A percentile compares a stretch with the other conserved stretches of the same genome.
Evolutionary conservation across 2,329 filamentous ascomycete species (phyloP).

Genomic region (Fusarium sp.): DNA sequence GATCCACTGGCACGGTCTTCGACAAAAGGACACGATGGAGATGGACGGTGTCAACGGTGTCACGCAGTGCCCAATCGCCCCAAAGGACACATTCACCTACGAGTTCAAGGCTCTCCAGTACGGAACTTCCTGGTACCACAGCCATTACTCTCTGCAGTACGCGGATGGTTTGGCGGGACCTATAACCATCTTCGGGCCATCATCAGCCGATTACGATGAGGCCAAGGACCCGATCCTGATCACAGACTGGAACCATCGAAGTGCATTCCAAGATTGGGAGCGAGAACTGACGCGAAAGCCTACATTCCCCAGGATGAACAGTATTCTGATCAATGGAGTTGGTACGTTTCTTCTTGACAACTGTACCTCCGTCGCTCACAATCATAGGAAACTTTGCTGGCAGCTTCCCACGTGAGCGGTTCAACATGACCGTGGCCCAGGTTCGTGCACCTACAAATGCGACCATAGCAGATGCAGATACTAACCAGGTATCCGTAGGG

Average conservation of each 20-base stretch:
- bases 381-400: background rate
- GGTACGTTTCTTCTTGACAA: background rate
- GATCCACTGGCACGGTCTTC: conserved; percentile 22
- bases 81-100: conserved; percentile 15
- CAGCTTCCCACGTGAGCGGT: background rate
- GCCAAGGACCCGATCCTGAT: conserved; percentile 4
- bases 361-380: background rate
- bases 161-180: conserved; percentile 35
- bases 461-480: background rate
- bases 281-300: background rate
- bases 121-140: conserved; percentile 35
- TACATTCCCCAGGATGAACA: conserved; percentile 6
- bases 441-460: background rate
- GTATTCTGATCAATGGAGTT: background rate
- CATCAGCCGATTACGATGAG: conserved; percentile 10
- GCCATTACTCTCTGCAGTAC: conserved; percentile 36
- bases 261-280: conserved; percentile 13
- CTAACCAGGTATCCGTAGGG: background rate
- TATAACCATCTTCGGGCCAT: conserved; percentile 29
- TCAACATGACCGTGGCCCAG: background rate
- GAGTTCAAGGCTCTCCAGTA: conserved; percentile 28
- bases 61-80: conserved; percentile 22
- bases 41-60: conserved; percentile 13
- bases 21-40: conserved; percentile 14
- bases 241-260: conserved; percentile 16